Evolutionary conservation across 2,329 filamentous ascomycete species (phyloP), one percentile per base, ranked within the genome.

Genomic region (Fusarium goolgardi): DNA sequence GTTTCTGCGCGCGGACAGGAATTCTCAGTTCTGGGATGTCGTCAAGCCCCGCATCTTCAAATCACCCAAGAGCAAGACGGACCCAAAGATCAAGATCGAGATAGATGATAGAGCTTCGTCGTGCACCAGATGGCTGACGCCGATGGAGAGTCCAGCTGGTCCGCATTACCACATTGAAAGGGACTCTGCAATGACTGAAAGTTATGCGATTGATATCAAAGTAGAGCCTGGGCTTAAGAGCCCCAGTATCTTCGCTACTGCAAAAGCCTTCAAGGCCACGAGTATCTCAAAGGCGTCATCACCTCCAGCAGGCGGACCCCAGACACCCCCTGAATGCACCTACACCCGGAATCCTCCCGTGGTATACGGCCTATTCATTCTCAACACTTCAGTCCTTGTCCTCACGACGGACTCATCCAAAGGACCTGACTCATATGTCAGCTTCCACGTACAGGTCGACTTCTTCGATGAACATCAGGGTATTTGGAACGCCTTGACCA

Each of bases 401-500:
- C 71, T 82, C 8, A 81, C 80, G 5, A 72, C 75, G 9, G 81
- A 83, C 55, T 75, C 81, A 1, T 72, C 78, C 21, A 78, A 78
- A 49, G 78, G 73, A 5, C 70, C 76, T 3, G 45, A 73, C 6
- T 77, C 75, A n/a, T 76, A 78, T 51, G 75, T 82, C 32, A 82
- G 79, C 65, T 82, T 79, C 54, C 81, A 82, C 45, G 77, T 81
- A n/a, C 78, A 81, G 45, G 71, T 78, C 23, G 74, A 81, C 45
- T 81, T 83, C 44, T 72, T 75, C 52, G 76, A 81, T 43, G 72
- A 72, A 13, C 72, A 76, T 20, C 80, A 82, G 67, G 78, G 80
- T 53, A 76, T 83, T 23, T 83, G 81, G 81, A 82, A 83, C 64
- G 81, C 80, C 3, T 67, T 83, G 37, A 82, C 81, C 6, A 55